Conservation (phyloP, 179 eudicot genomes). For the Pouteria campechiana region DNA sequence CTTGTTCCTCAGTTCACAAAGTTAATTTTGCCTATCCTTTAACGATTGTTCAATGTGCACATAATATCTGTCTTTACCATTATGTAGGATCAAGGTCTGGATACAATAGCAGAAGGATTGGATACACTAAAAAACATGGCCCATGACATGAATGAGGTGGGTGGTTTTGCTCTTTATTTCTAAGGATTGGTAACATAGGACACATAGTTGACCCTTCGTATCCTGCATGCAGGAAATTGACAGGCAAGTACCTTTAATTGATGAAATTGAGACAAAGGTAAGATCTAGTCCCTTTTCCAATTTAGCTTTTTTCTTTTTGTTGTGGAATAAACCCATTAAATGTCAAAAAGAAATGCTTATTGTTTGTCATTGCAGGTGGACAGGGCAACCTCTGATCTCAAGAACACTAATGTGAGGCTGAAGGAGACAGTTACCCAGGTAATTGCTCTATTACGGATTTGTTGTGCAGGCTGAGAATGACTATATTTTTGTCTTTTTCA, state of each 20-base stretch:
- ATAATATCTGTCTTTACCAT: not conserved
- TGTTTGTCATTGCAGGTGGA: conserved; percentile 15
- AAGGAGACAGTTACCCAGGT: conserved; percentile 50
- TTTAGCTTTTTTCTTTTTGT: too few relatives aligned
- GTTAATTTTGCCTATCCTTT: not conserved
- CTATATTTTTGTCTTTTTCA: too few relatives aligned
- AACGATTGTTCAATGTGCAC: not conserved
- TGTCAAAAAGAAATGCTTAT: not conserved
- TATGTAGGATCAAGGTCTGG: conserved; percentile 90
- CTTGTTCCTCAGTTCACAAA: too few relatives aligned
- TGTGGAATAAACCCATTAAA: too few relatives aligned
- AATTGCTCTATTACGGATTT: not conserved
- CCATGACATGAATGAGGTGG: conserved; percentile 96
- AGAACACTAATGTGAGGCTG: conserved; percentile 45
- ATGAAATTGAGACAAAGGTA: conserved; percentile 32
- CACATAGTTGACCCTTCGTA: not conserved
- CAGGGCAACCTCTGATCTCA: conserved; percentile 14
- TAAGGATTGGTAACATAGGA: not conserved
- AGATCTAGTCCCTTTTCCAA: too few relatives aligned
- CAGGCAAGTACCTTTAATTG: conserved; percentile 22
- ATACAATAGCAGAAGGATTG: conserved; percentile 91
- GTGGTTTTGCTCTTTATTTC: conserved; percentile 4
- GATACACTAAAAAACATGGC: conserved; percentile 97
- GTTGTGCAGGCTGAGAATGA: not conserved
- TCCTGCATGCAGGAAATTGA: conserved; percentile 20